Conservation (phyloP, 768 basidiomycete genomes). For the Panaeolus cyanescens region DNA sequence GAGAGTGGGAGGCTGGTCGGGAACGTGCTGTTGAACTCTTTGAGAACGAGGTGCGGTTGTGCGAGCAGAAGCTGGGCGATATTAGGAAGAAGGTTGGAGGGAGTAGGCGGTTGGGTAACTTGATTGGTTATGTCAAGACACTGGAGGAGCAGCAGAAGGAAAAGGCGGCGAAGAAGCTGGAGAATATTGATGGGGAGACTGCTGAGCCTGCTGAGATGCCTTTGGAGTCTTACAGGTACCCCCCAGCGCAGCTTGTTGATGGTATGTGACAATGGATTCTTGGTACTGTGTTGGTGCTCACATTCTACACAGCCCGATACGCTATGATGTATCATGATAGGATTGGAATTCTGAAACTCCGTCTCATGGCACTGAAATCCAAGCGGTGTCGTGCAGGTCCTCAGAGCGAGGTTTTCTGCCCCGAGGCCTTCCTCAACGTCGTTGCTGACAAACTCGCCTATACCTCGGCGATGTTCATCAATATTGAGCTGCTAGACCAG, state of each 20-base stretch:
- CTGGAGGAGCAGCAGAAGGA: slow-evolving; percentile 80
- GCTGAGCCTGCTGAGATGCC: slow-evolving; percentile 41
- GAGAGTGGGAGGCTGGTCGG: slow-evolving; percentile 91
- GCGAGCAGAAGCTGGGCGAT: slow-evolving; percentile 84
- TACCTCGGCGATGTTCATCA: slow-evolving; percentile 98
- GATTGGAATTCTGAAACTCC: slow-evolving; percentile 79
- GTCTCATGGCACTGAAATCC: slow-evolving; percentile 83
- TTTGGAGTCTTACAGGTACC: slow-evolving; percentile 84
- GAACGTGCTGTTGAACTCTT: slow-evolving; percentile 75
- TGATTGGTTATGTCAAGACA: slow-evolving; percentile 80
- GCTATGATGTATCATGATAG: slow-evolving; percentile 89
- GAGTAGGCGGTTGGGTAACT: slow-evolving; percentile 67
- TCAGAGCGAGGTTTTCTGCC: slow-evolving; percentile 87
- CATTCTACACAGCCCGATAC: slow-evolving; percentile 69
- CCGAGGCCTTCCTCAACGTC: slow-evolving; percentile 94
- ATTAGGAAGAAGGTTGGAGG: slow-evolving; percentile 91
- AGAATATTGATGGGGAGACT: slow-evolving; percentile 35
- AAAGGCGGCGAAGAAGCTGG: slow-evolving; percentile 53
- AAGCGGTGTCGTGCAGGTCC: slow-evolving; percentile 89
- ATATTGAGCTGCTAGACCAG: slow-evolving; percentile 95
- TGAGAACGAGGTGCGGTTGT: slow-evolving; percentile 81
- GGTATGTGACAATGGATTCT: slow-evolving; percentile 50
- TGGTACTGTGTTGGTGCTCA: slow-evolving; percentile 11
- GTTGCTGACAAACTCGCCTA: slow-evolving; percentile 96
- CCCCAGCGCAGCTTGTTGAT: slow-evolving; percentile 88